phyloP scores from a whole-genome alignment of 139 green algal genomes.

The Raphidocelis subcapitata region DNA sequence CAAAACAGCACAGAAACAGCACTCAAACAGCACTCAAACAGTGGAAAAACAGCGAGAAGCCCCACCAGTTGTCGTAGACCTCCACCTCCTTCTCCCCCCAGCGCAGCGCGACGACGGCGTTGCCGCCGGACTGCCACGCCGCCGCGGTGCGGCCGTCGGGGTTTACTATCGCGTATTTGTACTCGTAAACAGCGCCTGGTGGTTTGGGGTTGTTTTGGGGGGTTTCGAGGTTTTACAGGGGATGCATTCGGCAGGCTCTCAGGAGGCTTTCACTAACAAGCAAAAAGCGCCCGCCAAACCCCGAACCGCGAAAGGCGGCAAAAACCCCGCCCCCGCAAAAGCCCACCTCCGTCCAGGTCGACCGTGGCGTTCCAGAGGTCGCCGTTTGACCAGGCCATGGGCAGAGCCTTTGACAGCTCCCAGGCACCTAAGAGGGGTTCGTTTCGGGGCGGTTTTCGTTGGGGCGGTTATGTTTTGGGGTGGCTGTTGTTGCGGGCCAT shows the following conservation, averaged over 20 bases:
- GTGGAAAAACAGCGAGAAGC: not conserved
- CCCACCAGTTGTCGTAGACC: constrained; percentile 40
- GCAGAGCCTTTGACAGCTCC: constrained; percentile 23
- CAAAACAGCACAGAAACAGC: not conserved
- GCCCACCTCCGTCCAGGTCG: constrained; percentile 12
- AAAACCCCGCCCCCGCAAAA: no score
- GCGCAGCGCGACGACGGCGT: constrained; percentile 25
- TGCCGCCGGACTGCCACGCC: constrained; percentile 32
- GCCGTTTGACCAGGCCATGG: constrained; percentile 23
- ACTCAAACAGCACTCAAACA: not conserved
- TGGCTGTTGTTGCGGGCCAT: no score
- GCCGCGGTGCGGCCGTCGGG: constrained; percentile 2
- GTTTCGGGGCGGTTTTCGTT: no score
- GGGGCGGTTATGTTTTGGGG: no score
- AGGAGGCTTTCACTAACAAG: no score
- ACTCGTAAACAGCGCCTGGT: constrained; percentile 23
- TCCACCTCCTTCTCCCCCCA: constrained; percentile 21
- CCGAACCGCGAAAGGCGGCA: no score
- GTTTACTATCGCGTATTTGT: constrained; percentile 36
- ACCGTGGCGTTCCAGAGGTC: constrained; percentile 30
- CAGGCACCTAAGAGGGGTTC: constrained; percentile 12
- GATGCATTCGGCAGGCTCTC: no score
- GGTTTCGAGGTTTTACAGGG: no score
- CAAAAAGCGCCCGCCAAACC: no score
- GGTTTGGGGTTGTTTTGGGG: no score